Percentiles rank a stretch among this genome's conserved stretches.
phyloP scores from a whole-genome alignment of 1,284 basidiomycete species.

The Butyriboletus appendiculatus region DNA sequence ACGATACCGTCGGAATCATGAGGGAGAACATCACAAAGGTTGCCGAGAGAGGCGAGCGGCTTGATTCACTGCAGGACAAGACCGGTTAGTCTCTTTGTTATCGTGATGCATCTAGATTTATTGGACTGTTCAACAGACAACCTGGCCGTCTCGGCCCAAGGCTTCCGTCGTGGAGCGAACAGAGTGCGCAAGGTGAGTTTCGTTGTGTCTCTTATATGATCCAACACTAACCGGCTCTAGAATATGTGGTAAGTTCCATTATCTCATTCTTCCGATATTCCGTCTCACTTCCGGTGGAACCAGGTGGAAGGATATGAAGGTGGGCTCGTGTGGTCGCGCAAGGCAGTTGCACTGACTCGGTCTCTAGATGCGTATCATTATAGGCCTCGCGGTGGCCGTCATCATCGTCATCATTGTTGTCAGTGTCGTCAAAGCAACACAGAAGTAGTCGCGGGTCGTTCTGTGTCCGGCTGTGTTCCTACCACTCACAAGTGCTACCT shows the following conservation, averaged over 20 bases:
- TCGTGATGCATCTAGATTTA: neutral
- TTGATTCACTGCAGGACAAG: slow-evolving; percentile 97
- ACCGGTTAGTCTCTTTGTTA: slow-evolving; percentile 68
- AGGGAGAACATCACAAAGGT: slow-evolving; percentile 97
- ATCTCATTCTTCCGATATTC: neutral
- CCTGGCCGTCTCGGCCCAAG: slow-evolving; percentile 97
- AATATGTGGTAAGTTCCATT: slow-evolving; percentile 76
- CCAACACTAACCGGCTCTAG: slow-evolving; percentile 39
- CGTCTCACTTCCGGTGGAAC: slow-evolving; percentile 11
- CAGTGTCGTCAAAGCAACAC: slow-evolving; percentile 82
- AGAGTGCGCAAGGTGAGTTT: slow-evolving; percentile 91
- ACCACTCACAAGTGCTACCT: slow-evolving; percentile 8
- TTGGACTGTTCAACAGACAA: slow-evolving; percentile 62
- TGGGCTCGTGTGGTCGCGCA: slow-evolving; percentile 33
- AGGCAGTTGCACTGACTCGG: slow-evolving; percentile 8
- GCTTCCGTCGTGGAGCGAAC: slow-evolving; percentile 96
- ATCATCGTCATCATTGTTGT: slow-evolving; percentile 94
- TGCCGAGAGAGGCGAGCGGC: slow-evolving; percentile 91
- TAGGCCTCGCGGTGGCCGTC: slow-evolving; percentile 83
- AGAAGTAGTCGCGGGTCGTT: slow-evolving; percentile 38
- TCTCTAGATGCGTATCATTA: slow-evolving; percentile 83
- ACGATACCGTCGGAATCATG: slow-evolving; percentile 96
- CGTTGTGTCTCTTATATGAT: slow-evolving; percentile 19
- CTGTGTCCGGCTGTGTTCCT: neutral
- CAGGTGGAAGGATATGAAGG: slow-evolving; percentile 99